phyloP scores from a whole-genome alignment of 305 asterid species.

The Fraxinus xanthoxyloides region DNA sequence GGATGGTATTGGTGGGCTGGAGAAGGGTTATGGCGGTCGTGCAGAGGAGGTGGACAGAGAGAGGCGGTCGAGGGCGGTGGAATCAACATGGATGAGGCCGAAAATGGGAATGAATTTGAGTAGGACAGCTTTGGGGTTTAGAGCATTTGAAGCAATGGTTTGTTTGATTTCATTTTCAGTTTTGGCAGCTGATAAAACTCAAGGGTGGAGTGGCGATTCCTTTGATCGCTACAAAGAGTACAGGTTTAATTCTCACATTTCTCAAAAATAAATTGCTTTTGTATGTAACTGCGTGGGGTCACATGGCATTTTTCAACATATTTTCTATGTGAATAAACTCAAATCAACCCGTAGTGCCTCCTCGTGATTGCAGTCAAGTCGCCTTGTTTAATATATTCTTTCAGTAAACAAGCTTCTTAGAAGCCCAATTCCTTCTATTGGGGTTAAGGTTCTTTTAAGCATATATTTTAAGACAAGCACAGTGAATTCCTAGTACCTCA shows the following conservation, averaged over 20 bases:
- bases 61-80: slow-evolving; percentile 35
- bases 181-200: slow-evolving; percentile 78
- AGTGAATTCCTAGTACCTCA: neutral
- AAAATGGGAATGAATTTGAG: slow-evolving; percentile 36
- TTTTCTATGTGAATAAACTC: neutral
- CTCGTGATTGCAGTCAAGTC: neutral
- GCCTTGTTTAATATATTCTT: neutral
- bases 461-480: neutral
- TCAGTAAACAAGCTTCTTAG: neutral
- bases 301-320: neutral
- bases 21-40: slow-evolving; percentile 37
- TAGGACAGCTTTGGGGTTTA: slow-evolving; percentile 53
- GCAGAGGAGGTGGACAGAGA: slow-evolving; percentile 44
- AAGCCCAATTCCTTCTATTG: neutral
- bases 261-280: neutral
- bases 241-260: slow-evolving; percentile 38
- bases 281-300: neutral
- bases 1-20: slow-evolving; percentile 34
- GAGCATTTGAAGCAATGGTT: slow-evolving; percentile 55
- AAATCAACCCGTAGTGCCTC: neutral
- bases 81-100: slow-evolving; percentile 35
- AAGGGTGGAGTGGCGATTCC: slow-evolving; percentile 96
- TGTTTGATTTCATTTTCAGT: slow-evolving; percentile 72
- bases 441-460: neutral
- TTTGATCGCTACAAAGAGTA: slow-evolving; percentile 84